Evolutionary conservation across 2,329 filamentous ascomycete species (phyloP).

Genomic region (Xylariaceae sp.): DNA sequence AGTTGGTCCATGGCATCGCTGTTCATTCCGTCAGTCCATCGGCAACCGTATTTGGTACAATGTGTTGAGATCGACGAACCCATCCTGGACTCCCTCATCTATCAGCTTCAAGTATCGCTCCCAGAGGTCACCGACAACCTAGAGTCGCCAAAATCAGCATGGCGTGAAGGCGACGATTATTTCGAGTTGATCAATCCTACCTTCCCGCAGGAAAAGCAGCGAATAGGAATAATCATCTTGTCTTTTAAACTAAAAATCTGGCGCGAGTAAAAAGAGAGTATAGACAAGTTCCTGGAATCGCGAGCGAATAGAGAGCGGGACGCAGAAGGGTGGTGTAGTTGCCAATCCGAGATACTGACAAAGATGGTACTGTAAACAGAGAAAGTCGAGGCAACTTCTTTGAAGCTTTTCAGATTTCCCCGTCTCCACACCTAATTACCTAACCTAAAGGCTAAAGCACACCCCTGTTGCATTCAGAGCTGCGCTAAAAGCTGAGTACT

Average conservation of each 20-base stretch:
- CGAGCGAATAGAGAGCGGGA: too few relatives aligned
- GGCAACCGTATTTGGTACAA: constrained; percentile 22
- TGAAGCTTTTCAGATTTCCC: constrained; percentile 17
- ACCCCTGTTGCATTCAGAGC: too few relatives aligned
- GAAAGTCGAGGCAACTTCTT: not conserved
- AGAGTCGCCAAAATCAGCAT: constrained; percentile 10
- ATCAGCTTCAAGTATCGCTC: constrained; percentile 89
- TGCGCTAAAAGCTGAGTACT: constrained; percentile 2
- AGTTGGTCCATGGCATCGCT: constrained; percentile 96
- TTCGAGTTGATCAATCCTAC: constrained; percentile 41
- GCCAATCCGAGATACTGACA: constrained; percentile 3
- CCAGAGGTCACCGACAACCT: constrained; percentile 98
- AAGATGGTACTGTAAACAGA: constrained; percentile 7
- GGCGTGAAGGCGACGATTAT: constrained; percentile 14
- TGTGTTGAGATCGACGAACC: constrained; percentile 46
- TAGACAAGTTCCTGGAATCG: too few relatives aligned
- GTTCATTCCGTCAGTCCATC: constrained; percentile 10
- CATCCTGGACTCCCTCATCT: constrained; percentile 68
- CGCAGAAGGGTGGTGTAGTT: constrained; percentile 18
- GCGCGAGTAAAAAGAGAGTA: too few relatives aligned
- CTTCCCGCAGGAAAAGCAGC: constrained; percentile 99
- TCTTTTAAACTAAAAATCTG: constrained; percentile 3
- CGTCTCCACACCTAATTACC: constrained; percentile 4
- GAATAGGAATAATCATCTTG: constrained; percentile 96
- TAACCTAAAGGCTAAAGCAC: too few relatives aligned